phyloP scores from a whole-genome alignment of 2,329 filamentous ascomycete genomes.

The Diaporthe vaccinii region DNA sequence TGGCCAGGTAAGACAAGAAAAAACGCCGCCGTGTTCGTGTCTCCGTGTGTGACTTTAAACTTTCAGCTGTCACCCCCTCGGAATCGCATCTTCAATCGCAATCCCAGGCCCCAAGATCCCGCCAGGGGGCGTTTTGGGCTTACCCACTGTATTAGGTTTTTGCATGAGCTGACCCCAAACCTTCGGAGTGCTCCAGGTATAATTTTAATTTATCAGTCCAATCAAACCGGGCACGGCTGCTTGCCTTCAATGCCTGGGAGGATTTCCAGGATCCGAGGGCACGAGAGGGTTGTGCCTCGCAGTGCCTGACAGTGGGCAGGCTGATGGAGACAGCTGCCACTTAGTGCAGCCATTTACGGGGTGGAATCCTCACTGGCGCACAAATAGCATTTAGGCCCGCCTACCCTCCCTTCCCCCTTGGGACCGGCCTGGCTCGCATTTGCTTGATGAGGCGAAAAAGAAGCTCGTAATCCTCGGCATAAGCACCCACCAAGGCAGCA shows the following conservation, averaged over 20 bases:
- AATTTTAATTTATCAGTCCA: conserved; percentile 23
- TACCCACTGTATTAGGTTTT: conserved; percentile 26
- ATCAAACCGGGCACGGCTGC: background rate
- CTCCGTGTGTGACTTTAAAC: background rate
- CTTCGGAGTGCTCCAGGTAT: conserved; percentile 8
- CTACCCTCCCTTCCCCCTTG: background rate
- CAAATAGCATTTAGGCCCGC: background rate
- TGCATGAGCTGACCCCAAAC: background rate
- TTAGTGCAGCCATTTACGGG: background rate
- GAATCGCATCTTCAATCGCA: background rate
- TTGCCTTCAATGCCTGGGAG: background rate
- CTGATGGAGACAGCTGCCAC: background rate
- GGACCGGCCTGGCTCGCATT: background rate
- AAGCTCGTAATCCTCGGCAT: conserved; percentile 25
- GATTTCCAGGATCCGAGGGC: conserved; percentile 3
- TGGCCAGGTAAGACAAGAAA: background rate
- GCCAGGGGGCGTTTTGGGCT: conserved; percentile 1
- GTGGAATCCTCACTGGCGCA: too few relatives aligned
- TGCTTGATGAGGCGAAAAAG: background rate
- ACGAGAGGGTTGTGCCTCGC: background rate
- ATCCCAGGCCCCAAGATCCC: background rate
- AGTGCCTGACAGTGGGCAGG: background rate
- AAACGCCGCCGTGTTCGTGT: background rate
- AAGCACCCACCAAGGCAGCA: conserved; percentile 15
- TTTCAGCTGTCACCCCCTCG: background rate